phyloP scores from a whole-genome alignment of 345 rosid species.

The Turritis glabra region DNA sequence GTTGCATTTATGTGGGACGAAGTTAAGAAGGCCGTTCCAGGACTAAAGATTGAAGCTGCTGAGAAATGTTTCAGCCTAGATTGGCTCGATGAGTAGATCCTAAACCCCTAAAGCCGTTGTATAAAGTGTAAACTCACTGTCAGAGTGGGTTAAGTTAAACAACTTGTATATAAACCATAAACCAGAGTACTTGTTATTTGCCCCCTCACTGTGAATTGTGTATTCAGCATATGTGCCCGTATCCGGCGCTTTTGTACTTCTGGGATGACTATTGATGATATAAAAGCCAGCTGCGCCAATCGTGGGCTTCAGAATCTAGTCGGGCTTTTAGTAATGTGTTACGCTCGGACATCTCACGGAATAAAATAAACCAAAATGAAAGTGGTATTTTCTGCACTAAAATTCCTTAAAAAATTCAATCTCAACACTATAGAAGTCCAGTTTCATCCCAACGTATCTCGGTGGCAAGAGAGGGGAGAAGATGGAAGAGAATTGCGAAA shows the following conservation, averaged over 20 bases:
- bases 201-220: too few species aligned
- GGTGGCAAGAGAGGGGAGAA: slow-evolving; percentile 17
- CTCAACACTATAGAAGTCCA: too few species aligned
- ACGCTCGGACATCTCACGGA: neutral
- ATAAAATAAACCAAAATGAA: too few species aligned
- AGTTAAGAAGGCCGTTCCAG: slow-evolving; percentile 41
- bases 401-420: too few species aligned
- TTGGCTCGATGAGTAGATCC: slow-evolving; percentile 63
- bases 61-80: slow-evolving; percentile 62
- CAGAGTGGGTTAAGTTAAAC: neutral
- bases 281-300: neutral
- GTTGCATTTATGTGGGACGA: slow-evolving; percentile 64
- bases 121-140: neutral
- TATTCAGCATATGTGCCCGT: too few species aligned
- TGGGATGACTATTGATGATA: too few species aligned
- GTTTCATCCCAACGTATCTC: neutral
- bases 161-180: neutral
- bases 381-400: too few species aligned
- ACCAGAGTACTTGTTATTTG: too few species aligned
- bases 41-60: slow-evolving; percentile 61
- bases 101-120: neutral
- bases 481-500: slow-evolving; percentile 50
- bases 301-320: neutral
- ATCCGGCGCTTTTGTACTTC: too few species aligned
- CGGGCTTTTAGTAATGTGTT: neutral